Evolutionary conservation across 306 rosid species (phyloP), one percentile per base, ranked within the genome.

Genomic region (Parietaria judaica): DNA sequence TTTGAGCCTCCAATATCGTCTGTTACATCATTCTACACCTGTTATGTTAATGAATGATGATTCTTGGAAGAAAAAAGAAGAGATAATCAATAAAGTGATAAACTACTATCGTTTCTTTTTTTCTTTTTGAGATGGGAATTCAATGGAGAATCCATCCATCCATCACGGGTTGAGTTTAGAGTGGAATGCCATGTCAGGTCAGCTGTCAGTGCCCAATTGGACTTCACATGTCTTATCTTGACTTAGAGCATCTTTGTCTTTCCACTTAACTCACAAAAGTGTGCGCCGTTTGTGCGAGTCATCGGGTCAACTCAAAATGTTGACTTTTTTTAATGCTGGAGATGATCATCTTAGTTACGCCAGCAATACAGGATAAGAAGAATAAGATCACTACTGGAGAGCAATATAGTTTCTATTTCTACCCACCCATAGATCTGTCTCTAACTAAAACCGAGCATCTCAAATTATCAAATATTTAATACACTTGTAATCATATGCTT

Each of bases 101-200:
- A 7, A n/a, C n/a, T n/a, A n/a, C n/a, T n/a, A n/a, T n/a, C 7
- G 4, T 39, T 39, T 39, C 7, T 39, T 39, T 39, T 39, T 1
- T 41, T 41, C 1, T 41, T 41, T 41, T 41, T 41, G 45, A 41
- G 45, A 41, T 41, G 45, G 8, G 45, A 41, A 41, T 41, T 41
- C 45, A 41, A 8, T 41, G 45, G 45, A 41, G 45, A 41, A 41
- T 41, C 9, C 45, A 67, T 23, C 56, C 11, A 58, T 8, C 4
- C 11, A 58, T 12, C 48, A 12, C 17, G 38, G 17, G 38, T 36
- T 36, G 36, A 11, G n/a, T 36, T 56, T 56, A 53, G 10, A 53
- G 58, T 59, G 79, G 79, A 37, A 47, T 47, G 64, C 74, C 79
- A 47, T 47, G 64, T 71, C 79, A 54, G 74, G 59, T 74, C 79